Evolutionary conservation across 495 filamentous ascomycete species (phyloP).

Genomic region (Penicillium cataractarum): DNA sequence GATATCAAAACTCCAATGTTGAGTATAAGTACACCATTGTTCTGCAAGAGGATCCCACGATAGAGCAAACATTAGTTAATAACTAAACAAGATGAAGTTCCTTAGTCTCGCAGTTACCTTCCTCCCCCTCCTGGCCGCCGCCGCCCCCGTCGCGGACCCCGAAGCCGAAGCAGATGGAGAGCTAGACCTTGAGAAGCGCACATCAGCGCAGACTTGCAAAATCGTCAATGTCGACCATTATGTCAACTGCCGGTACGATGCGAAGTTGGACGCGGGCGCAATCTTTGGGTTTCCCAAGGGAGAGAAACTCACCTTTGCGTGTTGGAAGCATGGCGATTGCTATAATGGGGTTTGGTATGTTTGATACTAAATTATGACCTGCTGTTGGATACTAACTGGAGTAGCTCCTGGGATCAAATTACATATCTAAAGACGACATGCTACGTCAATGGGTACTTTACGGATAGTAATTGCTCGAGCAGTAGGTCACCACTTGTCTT

Average conservation of each 20-base stretch:
- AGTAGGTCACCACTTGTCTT: slow-evolving; percentile 12
- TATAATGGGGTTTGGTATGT: slow-evolving; percentile 14
- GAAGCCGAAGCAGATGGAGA: slow-evolving; percentile 10
- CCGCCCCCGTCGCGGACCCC: slow-evolving; percentile 1
- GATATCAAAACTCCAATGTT: slow-evolving; percentile 5
- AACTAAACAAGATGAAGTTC: slow-evolving; percentile 9
- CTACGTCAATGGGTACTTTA: slow-evolving; percentile 15
- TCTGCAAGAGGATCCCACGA: neutral
- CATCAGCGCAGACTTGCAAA: slow-evolving; percentile 11
- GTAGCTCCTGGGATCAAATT: slow-evolving; percentile 15
- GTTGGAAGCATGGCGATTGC: slow-evolving; percentile 15
- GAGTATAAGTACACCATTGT: slow-evolving; percentile 6
- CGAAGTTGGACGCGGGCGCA: slow-evolving; percentile 7
- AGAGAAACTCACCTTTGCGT: slow-evolving; percentile 11
- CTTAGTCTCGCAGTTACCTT: neutral
- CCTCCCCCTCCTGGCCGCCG: slow-evolving; percentile 4
- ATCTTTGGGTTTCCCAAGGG: slow-evolving; percentile 15
- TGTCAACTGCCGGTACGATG: slow-evolving; percentile 12
- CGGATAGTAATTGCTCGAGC: slow-evolving; percentile 16
- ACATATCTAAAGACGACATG: slow-evolving; percentile 8
- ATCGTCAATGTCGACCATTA: slow-evolving; percentile 9
- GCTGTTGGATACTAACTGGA: slow-evolving; percentile 1
- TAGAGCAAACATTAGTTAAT: neutral
- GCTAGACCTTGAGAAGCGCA: slow-evolving; percentile 11
- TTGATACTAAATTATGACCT: slow-evolving; percentile 5